Evolutionary conservation across 2,329 filamentous ascomycete genomes (phyloP).

Genomic region (Sporothrix phasma): DNA sequence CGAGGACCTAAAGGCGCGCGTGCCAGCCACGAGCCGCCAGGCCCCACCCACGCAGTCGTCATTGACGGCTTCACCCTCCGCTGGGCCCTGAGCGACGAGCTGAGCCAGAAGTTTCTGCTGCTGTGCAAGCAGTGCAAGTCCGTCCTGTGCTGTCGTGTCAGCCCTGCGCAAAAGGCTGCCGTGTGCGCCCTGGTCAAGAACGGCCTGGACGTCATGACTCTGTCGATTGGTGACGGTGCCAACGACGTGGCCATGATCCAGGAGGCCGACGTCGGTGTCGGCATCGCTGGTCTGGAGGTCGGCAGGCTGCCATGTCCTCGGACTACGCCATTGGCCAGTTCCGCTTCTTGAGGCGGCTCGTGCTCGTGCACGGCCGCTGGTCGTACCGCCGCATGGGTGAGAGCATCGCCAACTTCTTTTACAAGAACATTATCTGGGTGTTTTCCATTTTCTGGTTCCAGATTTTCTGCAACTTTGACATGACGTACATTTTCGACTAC

Average conservation of each 20-base stretch:
- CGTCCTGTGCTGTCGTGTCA: constrained; percentile 94
- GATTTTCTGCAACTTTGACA: constrained; percentile 91
- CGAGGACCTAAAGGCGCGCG: constrained; percentile 71
- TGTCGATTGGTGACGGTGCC: constrained; percentile 86
- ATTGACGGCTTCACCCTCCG: constrained; percentile 93
- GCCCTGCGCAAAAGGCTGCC: constrained; percentile 92
- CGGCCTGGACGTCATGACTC: constrained; percentile 89
- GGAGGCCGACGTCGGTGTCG: constrained; percentile 91
- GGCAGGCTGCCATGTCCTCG: constrained; percentile 90
- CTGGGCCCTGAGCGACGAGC: constrained; percentile 67
- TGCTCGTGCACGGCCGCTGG: constrained; percentile 88
- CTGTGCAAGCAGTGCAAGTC: constrained; percentile 96
- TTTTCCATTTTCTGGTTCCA: constrained; percentile 97
- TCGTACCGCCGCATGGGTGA: constrained; percentile 92
- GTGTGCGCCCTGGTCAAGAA: constrained; percentile 93
- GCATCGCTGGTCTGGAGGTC: constrained; percentile 85
- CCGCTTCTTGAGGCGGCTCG: constrained; percentile 71
- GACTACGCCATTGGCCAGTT: constrained; percentile 95
- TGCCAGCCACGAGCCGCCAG: constrained; percentile 75
- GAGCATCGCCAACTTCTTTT: constrained; percentile 97
- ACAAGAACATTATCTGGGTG: constrained; percentile 99
- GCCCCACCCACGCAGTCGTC: constrained; percentile 80
- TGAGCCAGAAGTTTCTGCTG: constrained; percentile 88
- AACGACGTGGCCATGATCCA: constrained; percentile 98
- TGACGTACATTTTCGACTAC: constrained; percentile 94